Percentiles rank a stretch among this genome's conserved stretches.
These are phyloP conservation scores for Mycena filopes DNA, from an alignment of 768 basidiomycete species.

Conservation along the genomic window DNA sequence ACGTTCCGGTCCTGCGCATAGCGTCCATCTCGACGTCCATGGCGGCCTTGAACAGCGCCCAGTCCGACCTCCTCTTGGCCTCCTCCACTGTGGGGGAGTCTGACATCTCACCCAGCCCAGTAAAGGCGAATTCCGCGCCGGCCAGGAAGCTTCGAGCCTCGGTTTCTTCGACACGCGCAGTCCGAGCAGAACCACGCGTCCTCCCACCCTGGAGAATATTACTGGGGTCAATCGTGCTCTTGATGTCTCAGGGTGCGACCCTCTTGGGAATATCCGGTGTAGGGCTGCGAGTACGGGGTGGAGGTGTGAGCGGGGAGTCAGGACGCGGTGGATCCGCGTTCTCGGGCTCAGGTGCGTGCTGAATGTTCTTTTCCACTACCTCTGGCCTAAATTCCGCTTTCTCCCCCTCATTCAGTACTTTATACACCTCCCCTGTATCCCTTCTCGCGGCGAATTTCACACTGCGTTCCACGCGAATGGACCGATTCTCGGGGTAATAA, in stretches of 20 bases:
- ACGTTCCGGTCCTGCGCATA: slow-evolving; percentile 11
- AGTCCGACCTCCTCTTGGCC: slow-evolving; percentile 18
- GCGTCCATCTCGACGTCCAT: slow-evolving; percentile 23
- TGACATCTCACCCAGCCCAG: slow-evolving; percentile 7
- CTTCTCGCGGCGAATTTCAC: slow-evolving; percentile 34
- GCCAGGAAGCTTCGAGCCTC: background rate
- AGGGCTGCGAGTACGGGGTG: slow-evolving; percentile 4
- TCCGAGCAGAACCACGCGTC: slow-evolving; percentile 9
- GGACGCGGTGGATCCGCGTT: slow-evolving; percentile 3
- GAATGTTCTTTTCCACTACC: slow-evolving; percentile 2
- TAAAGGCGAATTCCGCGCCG: slow-evolving; percentile 17
- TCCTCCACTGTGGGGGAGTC: slow-evolving; percentile 21
- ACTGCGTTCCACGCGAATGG: slow-evolving; percentile 44
- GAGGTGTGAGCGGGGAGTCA: slow-evolving; percentile 22
- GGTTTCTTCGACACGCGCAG: background rate
- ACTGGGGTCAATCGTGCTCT: slow-evolving; percentile 7
- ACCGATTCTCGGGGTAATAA: slow-evolving; percentile 41
- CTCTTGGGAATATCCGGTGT: background rate
- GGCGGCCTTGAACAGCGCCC: slow-evolving; percentile 12
- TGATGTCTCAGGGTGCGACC: slow-evolving; percentile 18
- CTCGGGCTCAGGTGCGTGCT: slow-evolving; percentile 13
- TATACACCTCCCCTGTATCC: slow-evolving; percentile 6
- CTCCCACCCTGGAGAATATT: slow-evolving; percentile 21
- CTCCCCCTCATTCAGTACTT: slow-evolving; percentile 32
- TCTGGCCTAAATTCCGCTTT: slow-evolving; percentile 1